Evolutionary conservation across 768 basidiomycete genomes (phyloP).

Genomic region (Mycena floridula): DNA sequence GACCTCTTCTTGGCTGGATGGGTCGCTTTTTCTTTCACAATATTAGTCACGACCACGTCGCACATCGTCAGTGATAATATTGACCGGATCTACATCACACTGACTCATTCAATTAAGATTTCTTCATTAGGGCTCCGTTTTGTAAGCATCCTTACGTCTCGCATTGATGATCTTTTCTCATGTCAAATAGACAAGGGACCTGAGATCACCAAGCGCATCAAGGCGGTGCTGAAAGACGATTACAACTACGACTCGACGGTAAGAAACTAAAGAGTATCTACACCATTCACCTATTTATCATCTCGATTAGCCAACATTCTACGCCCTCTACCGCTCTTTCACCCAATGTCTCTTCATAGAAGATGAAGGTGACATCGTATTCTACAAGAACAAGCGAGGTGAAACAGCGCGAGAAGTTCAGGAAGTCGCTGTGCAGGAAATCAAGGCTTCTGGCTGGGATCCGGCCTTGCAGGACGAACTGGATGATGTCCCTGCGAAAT

Average conservation of each 20-base stretch:
- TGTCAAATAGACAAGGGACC: conserved; percentile 37
- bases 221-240: conserved; percentile 46
- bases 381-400: conserved; percentile 53
- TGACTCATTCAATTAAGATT: conserved; percentile 36
- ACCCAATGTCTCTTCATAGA: conserved; percentile 59
- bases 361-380: conserved; percentile 55
- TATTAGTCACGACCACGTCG: conserved; percentile 39
- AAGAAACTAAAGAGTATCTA: conserved; percentile 14
- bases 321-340: conserved; percentile 54
- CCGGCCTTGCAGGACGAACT: not conserved
- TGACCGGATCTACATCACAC: not conserved
- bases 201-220: conserved; percentile 46
- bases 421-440: not conserved
- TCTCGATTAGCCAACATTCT: conserved; percentile 31
- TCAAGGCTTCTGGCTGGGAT: not conserved
- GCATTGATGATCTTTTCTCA: not conserved
- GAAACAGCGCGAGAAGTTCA: conserved; percentile 22
- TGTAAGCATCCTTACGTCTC: conserved; percentile 18
- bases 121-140: conserved; percentile 55
- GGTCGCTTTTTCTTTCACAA: conserved; percentile 62
- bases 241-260: conserved; percentile 54
- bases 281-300: not conserved
- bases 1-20: conserved; percentile 54
- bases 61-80: conserved; percentile 4
- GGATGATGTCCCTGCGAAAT: not conserved